Base-by-base conservation (phyloP, 2,329 filamentous ascomycete genomes). In the Zasmidium cellare region DNA sequence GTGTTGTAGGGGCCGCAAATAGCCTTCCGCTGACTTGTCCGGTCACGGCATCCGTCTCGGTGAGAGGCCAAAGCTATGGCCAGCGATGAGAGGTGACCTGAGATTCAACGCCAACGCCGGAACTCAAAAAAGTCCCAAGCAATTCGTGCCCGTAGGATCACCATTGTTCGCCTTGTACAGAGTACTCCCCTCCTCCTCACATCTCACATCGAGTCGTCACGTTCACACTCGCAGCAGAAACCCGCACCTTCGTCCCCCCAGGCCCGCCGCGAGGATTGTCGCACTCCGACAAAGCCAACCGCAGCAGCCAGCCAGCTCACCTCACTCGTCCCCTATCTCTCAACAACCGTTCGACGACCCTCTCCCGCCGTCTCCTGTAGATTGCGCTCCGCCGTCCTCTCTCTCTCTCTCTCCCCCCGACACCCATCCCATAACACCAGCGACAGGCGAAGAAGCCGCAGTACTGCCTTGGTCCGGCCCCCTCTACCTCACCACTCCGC, bases 381-480 rank as follows among this genome's bases (percentile, higher is more conserved):
- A 14, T 41, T 18, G 74, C 45, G 41, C 28, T 53, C 48, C 62
- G 20, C 54, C 46, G 23, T 38, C 49, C 51, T 38, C 25, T 25
- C 48, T 55, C 70, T 69, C 59, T 59, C 25, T 25, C 48, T 55
- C 70, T 69, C 59, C 59, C 62, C 67, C 61, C 61, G 56, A 53
- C 53, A 62, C 59, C 38, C 35, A 16, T 38, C 50, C 60, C 61
- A 65, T 60, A 58, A 61, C 51, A 57, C 48, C 31, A 52, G 44
- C 56, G 18, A 25, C 44, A 74, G 74, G 90, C 91, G 84, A 92
- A 84, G 91, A 92, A 92, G 90, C 91, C 69, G 87, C 87, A 84
- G 87, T 80, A 69, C 80, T 89, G 91, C 92, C 93, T 97, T 96
- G 93, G 93, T 97, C 93, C 94, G 92, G 93, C 90, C 64, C 58